These are phyloP conservation scores for Dipteronia sinensis DNA, from an alignment of 345 rosid genomes.

Conservation along the genomic window DNA sequence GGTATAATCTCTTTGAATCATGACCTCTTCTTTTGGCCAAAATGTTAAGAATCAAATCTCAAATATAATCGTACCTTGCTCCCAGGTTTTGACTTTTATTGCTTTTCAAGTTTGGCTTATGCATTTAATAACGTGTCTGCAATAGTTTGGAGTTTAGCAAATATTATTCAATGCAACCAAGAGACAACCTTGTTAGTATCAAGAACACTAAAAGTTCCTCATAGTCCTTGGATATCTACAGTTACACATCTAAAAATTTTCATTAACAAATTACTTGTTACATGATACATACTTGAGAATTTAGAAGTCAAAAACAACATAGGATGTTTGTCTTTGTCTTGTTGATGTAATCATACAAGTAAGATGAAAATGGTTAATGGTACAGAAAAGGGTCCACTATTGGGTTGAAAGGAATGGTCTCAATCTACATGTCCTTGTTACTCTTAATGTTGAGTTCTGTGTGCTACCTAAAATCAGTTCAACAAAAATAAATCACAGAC, in stretches of 20 bases:
- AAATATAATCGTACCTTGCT: background rate
- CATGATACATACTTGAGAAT: too few relatives aligned
- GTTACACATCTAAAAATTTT: too few relatives aligned
- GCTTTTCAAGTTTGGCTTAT: background rate
- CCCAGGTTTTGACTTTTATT: background rate
- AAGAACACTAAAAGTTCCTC: too few relatives aligned
- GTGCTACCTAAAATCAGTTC: background rate
- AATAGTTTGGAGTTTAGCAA: background rate
- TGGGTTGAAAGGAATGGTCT: slow-evolving; percentile 20
- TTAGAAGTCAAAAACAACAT: too few relatives aligned
- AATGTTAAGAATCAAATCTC: slow-evolving; percentile 13
- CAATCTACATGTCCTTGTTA: slow-evolving; percentile 27
- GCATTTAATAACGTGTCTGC: background rate
- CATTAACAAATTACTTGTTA: too few relatives aligned
- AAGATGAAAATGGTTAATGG: background rate
- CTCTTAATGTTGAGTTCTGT: background rate
- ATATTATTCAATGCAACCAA: background rate
- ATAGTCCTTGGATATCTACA: too few relatives aligned
- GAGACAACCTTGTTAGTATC: background rate
- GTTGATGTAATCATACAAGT: background rate
- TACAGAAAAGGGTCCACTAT: slow-evolving; percentile 14
- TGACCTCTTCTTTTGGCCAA: slow-evolving; percentile 9
- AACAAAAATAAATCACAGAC: too few relatives aligned
- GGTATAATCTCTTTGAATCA: background rate
- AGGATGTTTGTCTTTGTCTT: background rate